Conservation (phyloP, 2,329 filamentous ascomycete genomes). For the Penicillium sp. region DNA sequence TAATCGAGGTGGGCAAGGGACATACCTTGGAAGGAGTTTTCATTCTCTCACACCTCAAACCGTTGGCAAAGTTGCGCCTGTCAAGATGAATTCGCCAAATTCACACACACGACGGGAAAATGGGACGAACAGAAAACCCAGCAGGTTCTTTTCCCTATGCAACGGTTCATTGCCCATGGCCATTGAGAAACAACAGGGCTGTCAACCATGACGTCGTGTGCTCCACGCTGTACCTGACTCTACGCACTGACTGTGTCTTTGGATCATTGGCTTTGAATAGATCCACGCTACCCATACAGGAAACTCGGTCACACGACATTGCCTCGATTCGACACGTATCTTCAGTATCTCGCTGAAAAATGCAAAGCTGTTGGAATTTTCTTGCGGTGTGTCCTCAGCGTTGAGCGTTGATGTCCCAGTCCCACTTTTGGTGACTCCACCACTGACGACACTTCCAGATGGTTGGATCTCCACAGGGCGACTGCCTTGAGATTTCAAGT, state of each 20-base stretch:
- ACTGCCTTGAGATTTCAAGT: constrained; percentile 2
- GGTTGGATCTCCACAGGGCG: background rate
- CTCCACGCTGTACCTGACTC: background rate
- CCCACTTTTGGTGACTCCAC: background rate
- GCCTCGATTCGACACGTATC: background rate
- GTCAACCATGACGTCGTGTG: background rate
- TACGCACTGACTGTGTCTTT: background rate
- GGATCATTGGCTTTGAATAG: background rate
- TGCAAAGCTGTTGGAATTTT: no score
- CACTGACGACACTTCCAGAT: background rate
- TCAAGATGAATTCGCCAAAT: no score
- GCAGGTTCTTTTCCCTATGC: background rate
- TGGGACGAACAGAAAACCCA: background rate
- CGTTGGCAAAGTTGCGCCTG: no score
- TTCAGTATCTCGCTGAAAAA: no score
- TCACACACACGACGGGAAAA: background rate
- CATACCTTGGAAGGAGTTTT: no score
- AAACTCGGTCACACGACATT: background rate
- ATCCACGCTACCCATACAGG: background rate
- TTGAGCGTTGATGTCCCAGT: background rate
- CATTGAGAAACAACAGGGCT: background rate
- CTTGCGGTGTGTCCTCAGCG: background rate
- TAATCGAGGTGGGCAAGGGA: no score
- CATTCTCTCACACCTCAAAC: no score
- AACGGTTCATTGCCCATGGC: background rate